phyloP scores from a whole-genome alignment of 2,329 filamentous ascomycete genomes.

The Podosphaera xanthii region DNA sequence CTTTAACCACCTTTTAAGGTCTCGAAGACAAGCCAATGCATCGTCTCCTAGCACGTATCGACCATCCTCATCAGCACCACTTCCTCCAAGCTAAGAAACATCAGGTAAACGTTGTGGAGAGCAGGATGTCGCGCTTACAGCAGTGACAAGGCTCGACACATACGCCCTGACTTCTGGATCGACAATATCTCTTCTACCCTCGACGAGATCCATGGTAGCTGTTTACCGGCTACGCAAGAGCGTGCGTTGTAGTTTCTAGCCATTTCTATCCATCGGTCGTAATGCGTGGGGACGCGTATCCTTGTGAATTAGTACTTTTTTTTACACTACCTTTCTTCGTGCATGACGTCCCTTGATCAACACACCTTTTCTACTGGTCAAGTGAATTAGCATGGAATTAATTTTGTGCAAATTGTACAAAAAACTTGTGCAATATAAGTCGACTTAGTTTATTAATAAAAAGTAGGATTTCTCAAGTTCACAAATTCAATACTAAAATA shows the following conservation, averaged over 20 bases:
- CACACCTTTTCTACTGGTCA: too few relatives aligned
- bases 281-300: constrained; percentile 6
- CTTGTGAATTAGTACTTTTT: background rate
- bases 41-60: constrained; percentile 82
- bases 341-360: too few relatives aligned
- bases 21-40: constrained; percentile 71
- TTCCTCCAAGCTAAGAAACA: constrained; percentile 51
- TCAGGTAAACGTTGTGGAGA: constrained; percentile 5
- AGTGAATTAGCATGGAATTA: too few relatives aligned
- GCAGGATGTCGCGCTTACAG: constrained; percentile 22
- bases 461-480: too few relatives aligned
- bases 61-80: constrained; percentile 55
- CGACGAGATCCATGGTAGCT: constrained; percentile 28
- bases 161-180: constrained; percentile 86
- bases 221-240: constrained; percentile 4
- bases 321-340: background rate
- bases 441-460: too few relatives aligned
- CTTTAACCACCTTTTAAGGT: constrained; percentile 86
- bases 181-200: constrained; percentile 36
- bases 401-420: too few relatives aligned
- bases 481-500: too few relatives aligned
- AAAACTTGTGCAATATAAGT: too few relatives aligned
- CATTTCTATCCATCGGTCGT: background rate
- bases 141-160: constrained; percentile 80
- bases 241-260: background rate